These are phyloP conservation scores for Pseudopithomyces maydicus DNA, from an alignment of 2,329 filamentous ascomycete species.

Conservation along the genomic window DNA sequence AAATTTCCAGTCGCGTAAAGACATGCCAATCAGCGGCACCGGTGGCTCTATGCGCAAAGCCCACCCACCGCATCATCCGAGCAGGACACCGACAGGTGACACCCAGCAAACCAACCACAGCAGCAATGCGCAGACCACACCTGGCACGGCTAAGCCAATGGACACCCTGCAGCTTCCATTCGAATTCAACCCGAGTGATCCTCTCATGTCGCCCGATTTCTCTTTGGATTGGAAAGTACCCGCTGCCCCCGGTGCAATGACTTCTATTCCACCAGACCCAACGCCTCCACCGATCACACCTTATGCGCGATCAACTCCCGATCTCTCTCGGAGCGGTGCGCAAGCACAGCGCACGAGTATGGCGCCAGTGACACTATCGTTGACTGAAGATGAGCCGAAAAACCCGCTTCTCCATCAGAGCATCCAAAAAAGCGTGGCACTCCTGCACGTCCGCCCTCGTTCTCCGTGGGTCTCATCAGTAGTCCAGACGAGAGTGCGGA, in stretches of 20 bases:
- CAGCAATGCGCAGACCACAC: conserved; percentile 26
- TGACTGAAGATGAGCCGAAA: conserved; percentile 61
- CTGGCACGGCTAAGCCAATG: conserved; percentile 34
- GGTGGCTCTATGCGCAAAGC: conserved; percentile 76
- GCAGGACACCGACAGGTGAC: conserved; percentile 44
- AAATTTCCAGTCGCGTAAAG: conserved; percentile 93
- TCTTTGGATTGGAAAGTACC: conserved; percentile 51
- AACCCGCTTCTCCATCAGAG: conserved; percentile 43
- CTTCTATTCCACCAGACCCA: conserved; percentile 48
- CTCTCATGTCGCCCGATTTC: conserved; percentile 48
- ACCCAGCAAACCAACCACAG: conserved; percentile 35
- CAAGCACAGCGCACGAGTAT: conserved; percentile 45
- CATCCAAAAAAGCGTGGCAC: conserved; percentile 40
- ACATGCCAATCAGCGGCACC: conserved; percentile 83
- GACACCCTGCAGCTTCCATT: conserved; percentile 48
- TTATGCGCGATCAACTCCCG: conserved; percentile 60
- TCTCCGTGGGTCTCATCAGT: conserved; percentile 56
- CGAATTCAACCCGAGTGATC: conserved; percentile 48
- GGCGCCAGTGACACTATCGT: conserved; percentile 59
- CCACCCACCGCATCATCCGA: conserved; percentile 41
- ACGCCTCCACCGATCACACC: conserved; percentile 44
- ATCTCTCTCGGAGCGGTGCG: conserved; percentile 48
- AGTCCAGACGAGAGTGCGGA: conserved; percentile 79
- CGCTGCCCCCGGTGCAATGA: conserved; percentile 42
- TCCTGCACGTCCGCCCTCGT: conserved; percentile 51